Evolutionary conservation across 2,329 filamentous ascomycete genomes (phyloP).

Genomic region (Grosmannia huntii): DNA sequence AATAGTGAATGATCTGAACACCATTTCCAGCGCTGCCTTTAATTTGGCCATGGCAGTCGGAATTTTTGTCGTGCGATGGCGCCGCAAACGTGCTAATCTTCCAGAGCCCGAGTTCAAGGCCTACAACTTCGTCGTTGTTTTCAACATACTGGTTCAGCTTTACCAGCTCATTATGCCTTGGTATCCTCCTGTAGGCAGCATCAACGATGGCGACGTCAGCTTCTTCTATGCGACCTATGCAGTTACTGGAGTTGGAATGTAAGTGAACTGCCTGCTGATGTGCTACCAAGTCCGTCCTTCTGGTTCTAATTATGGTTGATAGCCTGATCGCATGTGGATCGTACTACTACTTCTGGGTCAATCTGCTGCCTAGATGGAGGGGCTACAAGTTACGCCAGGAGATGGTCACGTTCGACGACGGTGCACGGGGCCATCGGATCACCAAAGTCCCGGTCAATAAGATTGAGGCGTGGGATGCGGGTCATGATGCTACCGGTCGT

Average conservation of each 20-base stretch:
- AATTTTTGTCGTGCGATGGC: slow-evolving; percentile 41
- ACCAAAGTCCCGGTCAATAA: slow-evolving; percentile 30
- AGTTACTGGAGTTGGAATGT: slow-evolving; percentile 52
- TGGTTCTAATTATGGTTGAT: not conserved
- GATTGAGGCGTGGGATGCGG: slow-evolving; percentile 30
- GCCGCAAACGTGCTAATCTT: slow-evolving; percentile 36
- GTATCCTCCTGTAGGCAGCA: slow-evolving; percentile 51
- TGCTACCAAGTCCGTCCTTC: not conserved
- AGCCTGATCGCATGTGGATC: slow-evolving; percentile 27
- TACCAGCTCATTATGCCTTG: slow-evolving; percentile 61
- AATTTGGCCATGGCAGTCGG: slow-evolving; percentile 42
- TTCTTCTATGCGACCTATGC: slow-evolving; percentile 65
- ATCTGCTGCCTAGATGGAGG: slow-evolving; percentile 27
- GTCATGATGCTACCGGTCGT: slow-evolving; percentile 9
- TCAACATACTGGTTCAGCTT: slow-evolving; percentile 45
- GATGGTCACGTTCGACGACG: slow-evolving; percentile 29
- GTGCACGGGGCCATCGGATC: slow-evolving; percentile 30
- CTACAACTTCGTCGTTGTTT: slow-evolving; percentile 44
- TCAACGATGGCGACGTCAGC: slow-evolving; percentile 49
- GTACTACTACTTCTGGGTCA: slow-evolving; percentile 37
- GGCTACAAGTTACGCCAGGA: slow-evolving; percentile 35
- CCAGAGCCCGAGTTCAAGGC: slow-evolving; percentile 38
- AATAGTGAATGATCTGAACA: slow-evolving; percentile 42
- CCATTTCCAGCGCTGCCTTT: slow-evolving; percentile 48
- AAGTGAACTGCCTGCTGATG: slow-evolving; percentile 20